Evolutionary conservation across 441 rosid genomes (phyloP), one percentile per base, ranked within the genome.

Genomic region (Syzygium malaccense): DNA sequence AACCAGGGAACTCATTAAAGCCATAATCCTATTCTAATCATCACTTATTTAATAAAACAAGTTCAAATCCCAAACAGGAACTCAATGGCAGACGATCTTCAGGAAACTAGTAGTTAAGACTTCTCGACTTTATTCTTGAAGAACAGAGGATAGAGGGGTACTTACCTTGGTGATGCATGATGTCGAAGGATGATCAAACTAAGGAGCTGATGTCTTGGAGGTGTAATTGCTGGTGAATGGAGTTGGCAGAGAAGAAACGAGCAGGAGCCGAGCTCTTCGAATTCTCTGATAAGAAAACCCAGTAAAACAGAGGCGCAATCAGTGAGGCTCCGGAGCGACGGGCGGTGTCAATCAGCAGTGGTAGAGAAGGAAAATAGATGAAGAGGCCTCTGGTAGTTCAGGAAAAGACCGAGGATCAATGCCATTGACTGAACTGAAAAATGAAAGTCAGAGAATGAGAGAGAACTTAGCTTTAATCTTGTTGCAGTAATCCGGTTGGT

Each of bases 191-290:
- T 58, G 15, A 58, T 58, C 64, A 58, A 58, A 58, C 64, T 58
- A 58, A 11, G 64, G 12, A 58, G 15, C 15, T 0, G 15, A 58
- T 64, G 23, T 64, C 37, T 15, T 32, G 41, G 25, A 18, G 78
- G 45, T 4, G 33, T 18, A 20, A 7, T 66, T 10, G 2, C 14
- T 51, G 25, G 19, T 8, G 41, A 66, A 17, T 0, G 0, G 25
- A 13, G 3, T 66, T 3, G 12, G 41, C 78, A 0, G 11, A 66
- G 75, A 66, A 66, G 41, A 66, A 2, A 33, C 14, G 78, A 17
- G 78, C 14, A 0, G 12, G 25, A 66, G 45, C 23, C 6, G 45
- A 32, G 78, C 45, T 66, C 41, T 66, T 32, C 1, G 41, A 2
- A 66, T 41, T 66, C 78, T 66, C 78, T 32, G 45, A 66, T 66